These are phyloP conservation scores for Tolypocladium cylindrosporum DNA, from an alignment of 2,329 filamentous ascomycete species.

Conservation along the genomic window DNA sequence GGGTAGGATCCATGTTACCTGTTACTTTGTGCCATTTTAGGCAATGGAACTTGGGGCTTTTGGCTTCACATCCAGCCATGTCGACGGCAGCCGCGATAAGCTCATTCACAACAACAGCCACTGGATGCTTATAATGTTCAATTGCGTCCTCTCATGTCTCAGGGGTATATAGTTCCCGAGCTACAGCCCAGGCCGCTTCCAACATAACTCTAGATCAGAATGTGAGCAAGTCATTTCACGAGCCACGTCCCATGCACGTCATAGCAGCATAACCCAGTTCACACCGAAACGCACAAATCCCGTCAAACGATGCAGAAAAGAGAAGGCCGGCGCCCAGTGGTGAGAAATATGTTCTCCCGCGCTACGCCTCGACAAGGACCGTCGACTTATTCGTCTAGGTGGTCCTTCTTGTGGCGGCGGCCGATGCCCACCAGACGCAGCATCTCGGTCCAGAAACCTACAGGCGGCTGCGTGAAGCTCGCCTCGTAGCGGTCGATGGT, in stretches of 20 bases:
- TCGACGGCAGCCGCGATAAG: too few relatives aligned
- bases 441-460: constrained; percentile 48
- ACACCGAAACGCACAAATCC: neutral
- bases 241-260: neutral
- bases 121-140: neutral
- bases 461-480: constrained; percentile 34
- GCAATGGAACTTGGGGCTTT: too few relatives aligned
- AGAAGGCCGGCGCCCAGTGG: neutral
- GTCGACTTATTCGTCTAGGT: constrained; percentile 3
- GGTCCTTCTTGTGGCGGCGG: constrained; percentile 11
- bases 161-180: neutral
- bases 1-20: neutral
- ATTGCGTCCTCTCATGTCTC: neutral
- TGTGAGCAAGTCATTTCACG: neutral
- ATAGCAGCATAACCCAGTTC: neutral
- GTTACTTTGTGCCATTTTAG: too few relatives aligned
- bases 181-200: neutral
- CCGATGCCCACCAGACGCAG: constrained; percentile 31
- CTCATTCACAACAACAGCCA: too few relatives aligned
- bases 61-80: too few relatives aligned
- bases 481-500: constrained; percentile 48
- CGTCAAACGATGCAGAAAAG: neutral
- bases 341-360: neutral
- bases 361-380: neutral
- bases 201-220: neutral